A percentile compares a stretch with the other conserved stretches of the same genome.
These are phyloP conservation scores for Salix udensis DNA, from an alignment of 345 rosid species.

Conservation along the genomic window DNA sequence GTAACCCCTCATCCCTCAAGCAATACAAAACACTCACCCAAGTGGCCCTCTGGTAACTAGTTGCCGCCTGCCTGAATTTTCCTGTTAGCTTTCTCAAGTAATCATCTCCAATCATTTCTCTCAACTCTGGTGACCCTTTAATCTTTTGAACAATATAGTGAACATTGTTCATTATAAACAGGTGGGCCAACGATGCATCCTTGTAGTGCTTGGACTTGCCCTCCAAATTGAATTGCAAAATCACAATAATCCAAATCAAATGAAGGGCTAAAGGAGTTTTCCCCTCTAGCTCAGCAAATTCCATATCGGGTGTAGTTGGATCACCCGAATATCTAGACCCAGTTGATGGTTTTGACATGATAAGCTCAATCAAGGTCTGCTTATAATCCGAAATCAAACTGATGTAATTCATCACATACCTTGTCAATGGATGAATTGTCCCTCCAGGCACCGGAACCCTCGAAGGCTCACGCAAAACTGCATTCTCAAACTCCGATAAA, in stretches of 20 bases:
- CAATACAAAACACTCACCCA: slow-evolving; percentile 79
- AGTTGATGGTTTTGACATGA: slow-evolving; percentile 69
- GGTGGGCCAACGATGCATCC: slow-evolving; percentile 62
- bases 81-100: slow-evolving; percentile 68
- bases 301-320: slow-evolving; percentile 69
- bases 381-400: slow-evolving; percentile 90
- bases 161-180: slow-evolving; percentile 91
- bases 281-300: slow-evolving; percentile 62
- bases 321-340: slow-evolving; percentile 76
- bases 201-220: slow-evolving; percentile 75
- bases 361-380: slow-evolving; percentile 65
- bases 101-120: slow-evolving; percentile 91
- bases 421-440: slow-evolving; percentile 85
- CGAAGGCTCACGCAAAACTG: slow-evolving; percentile 73
- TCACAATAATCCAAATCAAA: slow-evolving; percentile 84
- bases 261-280: slow-evolving; percentile 71
- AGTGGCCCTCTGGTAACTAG: slow-evolving; percentile 80
- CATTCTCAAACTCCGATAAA: slow-evolving; percentile 77
- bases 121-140: slow-evolving; percentile 69
- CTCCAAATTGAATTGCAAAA: slow-evolving; percentile 80
- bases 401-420: slow-evolving; percentile 95
- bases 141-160: slow-evolving; percentile 86
- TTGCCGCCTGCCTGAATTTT: slow-evolving; percentile 68
- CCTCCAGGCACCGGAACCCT: slow-evolving; percentile 82
- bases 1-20: slow-evolving; percentile 88